Evolutionary conservation across 2,329 filamentous ascomycete genomes (phyloP).

Genomic region (Cephalotrichum gorgonifer): DNA sequence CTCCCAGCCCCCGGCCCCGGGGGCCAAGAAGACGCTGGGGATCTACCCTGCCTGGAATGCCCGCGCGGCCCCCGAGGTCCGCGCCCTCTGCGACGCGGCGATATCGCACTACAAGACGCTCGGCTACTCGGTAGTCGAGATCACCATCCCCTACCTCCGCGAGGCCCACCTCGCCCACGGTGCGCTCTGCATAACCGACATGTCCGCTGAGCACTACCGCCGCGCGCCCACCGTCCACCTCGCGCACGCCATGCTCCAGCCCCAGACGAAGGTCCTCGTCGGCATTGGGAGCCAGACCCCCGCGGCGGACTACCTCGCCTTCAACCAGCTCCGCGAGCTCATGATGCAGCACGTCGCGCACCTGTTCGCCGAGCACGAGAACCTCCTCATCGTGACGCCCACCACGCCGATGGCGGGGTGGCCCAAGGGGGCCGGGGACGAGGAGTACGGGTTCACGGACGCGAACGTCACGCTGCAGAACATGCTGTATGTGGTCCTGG

Average conservation of each 20-base stretch:
- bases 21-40: conserved; percentile 54
- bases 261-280: conserved; percentile 62
- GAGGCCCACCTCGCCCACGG: conserved; percentile 70
- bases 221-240: conserved; percentile 31
- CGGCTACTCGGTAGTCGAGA: conserved; percentile 42
- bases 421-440: conserved; percentile 48
- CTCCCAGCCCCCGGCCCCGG: conserved; percentile 31
- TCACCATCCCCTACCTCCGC: conserved; percentile 54
- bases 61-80: conserved; percentile 49
- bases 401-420: conserved; percentile 69
- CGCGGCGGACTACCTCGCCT: conserved; percentile 60
- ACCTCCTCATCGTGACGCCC: conserved; percentile 69
- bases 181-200: conserved; percentile 66
- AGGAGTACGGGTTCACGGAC: conserved; percentile 64
- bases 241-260: conserved; percentile 46
- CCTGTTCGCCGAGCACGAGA: conserved; percentile 61
- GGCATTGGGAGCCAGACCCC: conserved; percentile 53
- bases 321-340: conserved; percentile 62
- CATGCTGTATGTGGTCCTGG: conserved; percentile 80
- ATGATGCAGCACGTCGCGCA: conserved; percentile 70
- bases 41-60: conserved; percentile 47
- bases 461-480: conserved; percentile 61
- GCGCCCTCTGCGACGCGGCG: conserved; percentile 48
- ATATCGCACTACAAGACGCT: conserved; percentile 46
- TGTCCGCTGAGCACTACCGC: conserved; percentile 35